These are phyloP conservation scores for Lactarius indigo DNA, from an alignment of 768 basidiomycete species.

Conservation along the genomic window DNA sequence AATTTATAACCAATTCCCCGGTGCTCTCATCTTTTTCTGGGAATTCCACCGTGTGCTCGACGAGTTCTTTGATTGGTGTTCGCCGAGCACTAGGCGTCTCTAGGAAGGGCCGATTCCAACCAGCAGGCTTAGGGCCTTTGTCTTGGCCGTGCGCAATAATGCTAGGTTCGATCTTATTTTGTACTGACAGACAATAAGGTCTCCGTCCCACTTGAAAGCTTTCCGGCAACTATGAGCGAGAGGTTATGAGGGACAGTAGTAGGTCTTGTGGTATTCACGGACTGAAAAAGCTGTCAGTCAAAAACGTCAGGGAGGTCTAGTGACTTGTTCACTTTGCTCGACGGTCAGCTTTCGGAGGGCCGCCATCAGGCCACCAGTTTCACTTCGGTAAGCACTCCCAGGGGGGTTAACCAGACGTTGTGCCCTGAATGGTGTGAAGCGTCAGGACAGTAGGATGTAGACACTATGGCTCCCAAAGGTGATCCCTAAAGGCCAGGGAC, in stretches of 20 bases:
- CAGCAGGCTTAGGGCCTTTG: constrained; percentile 62
- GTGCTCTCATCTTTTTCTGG: constrained; percentile 96
- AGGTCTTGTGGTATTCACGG: constrained; percentile 79
- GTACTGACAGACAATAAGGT: constrained; percentile 80
- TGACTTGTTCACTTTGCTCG: constrained; percentile 67
- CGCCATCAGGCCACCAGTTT: constrained; percentile 96
- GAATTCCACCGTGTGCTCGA: constrained; percentile 76
- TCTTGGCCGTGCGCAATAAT: constrained; percentile 74
- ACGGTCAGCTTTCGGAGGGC: constrained; percentile 80
- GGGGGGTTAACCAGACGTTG: constrained; percentile 79
- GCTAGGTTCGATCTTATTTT: constrained; percentile 77
- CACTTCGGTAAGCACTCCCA: constrained; percentile 87
- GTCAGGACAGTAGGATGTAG: constrained; percentile 13
- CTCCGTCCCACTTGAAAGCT: constrained; percentile 68
- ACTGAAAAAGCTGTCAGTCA: constrained; percentile 46
- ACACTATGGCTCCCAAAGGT: neutral
- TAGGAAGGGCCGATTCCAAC: constrained; percentile 93
- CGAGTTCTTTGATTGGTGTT: constrained; percentile 47
- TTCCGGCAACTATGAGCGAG: constrained; percentile 84
- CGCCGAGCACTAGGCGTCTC: constrained; percentile 77
- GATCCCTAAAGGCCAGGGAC: constrained; percentile 27
- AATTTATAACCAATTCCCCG: constrained; percentile 78
- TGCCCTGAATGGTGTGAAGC: constrained; percentile 41
- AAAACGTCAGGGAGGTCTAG: constrained; percentile 5
- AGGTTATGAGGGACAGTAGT: constrained; percentile 95